These are phyloP conservation scores for Trifolium dubium DNA, from an alignment of 306 rosid genomes.

Conservation along the genomic window DNA sequence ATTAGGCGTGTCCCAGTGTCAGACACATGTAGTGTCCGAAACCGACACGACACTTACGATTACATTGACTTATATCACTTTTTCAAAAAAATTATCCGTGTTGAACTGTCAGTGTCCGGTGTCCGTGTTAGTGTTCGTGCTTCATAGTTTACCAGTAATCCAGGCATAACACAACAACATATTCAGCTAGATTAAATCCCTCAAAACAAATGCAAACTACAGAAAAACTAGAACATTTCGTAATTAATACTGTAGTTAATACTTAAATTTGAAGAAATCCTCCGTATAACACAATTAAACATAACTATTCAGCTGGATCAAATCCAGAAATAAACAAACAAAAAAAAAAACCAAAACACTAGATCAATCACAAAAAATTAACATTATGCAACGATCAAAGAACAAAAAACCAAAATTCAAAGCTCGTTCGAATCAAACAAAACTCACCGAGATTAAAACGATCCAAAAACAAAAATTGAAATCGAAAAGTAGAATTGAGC, in stretches of 20 bases:
- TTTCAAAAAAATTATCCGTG: too few species aligned
- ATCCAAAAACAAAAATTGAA: constrained; percentile 1
- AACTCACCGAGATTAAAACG: background rate
- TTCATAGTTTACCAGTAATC: background rate
- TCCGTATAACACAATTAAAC: background rate
- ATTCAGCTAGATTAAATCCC: constrained; percentile 38
- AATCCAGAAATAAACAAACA: constrained; percentile 19
- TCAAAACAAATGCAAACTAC: constrained; percentile 4
- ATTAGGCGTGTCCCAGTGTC: too few species aligned
- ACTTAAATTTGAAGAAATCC: constrained; percentile 25
- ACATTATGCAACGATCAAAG: background rate
- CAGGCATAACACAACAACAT: constrained; percentile 19
- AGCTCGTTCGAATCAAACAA: constrained; percentile 15
- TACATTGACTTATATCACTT: too few species aligned
- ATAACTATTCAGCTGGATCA: constrained; percentile 21
- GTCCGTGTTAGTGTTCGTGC: too few species aligned
- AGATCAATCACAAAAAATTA: constrained; percentile 7
- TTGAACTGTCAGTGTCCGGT: too few species aligned
- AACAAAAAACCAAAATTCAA: constrained; percentile 24
- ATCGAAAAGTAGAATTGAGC: background rate
- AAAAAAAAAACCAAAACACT: background rate
- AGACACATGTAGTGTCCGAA: too few species aligned
- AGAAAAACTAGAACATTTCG: constrained; percentile 28
- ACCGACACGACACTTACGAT: too few species aligned
- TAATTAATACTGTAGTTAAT: background rate